These are phyloP conservation scores for Penicillium sp. DNA, from an alignment of 2,329 filamentous ascomycete genomes.

Conservation along the genomic window DNA sequence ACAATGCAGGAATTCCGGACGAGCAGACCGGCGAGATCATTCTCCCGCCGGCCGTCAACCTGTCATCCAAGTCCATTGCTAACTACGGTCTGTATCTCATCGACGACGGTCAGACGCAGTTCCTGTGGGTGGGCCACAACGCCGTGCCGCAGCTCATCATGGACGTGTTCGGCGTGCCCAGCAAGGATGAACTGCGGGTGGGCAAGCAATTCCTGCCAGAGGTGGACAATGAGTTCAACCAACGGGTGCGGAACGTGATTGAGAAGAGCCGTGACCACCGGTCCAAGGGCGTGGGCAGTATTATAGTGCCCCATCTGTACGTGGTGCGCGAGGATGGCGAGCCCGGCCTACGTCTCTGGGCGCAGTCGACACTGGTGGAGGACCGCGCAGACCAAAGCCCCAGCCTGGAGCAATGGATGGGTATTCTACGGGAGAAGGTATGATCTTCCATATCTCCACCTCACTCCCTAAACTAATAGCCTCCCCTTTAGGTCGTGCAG, in stretches of 20 bases:
- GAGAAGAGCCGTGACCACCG: constrained; percentile 88
- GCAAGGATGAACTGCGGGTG: constrained; percentile 78
- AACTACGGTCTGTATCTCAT: constrained; percentile 92
- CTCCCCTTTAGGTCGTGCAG: constrained; percentile 15
- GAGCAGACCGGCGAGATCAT: constrained; percentile 81
- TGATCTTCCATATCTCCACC: constrained; percentile 26
- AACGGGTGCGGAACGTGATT: constrained; percentile 81
- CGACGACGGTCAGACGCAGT: constrained; percentile 95
- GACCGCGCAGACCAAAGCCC: constrained; percentile 91
- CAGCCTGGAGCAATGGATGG: constrained; percentile 91
- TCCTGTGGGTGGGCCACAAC: constrained; percentile 92
- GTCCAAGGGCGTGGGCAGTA: constrained; percentile 83
- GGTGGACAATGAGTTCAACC: constrained; percentile 93
- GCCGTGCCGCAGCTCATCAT: constrained; percentile 80
- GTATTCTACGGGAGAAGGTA: constrained; percentile 90
- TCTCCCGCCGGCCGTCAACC: constrained; percentile 76
- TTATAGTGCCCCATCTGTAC: constrained; percentile 87
- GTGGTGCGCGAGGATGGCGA: constrained; percentile 93
- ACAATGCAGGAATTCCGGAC: constrained; percentile 81
- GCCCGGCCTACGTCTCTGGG: constrained; percentile 91
- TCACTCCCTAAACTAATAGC: constrained; percentile 8
- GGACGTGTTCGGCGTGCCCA: constrained; percentile 85
- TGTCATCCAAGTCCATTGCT: constrained; percentile 81
- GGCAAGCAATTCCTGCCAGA: constrained; percentile 85
- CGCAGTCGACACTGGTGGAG: constrained; percentile 90